phyloP scores from a whole-genome alignment of 192 early-diverging fungal genomes.

The Phycomyces blakesleeanus region DNA sequence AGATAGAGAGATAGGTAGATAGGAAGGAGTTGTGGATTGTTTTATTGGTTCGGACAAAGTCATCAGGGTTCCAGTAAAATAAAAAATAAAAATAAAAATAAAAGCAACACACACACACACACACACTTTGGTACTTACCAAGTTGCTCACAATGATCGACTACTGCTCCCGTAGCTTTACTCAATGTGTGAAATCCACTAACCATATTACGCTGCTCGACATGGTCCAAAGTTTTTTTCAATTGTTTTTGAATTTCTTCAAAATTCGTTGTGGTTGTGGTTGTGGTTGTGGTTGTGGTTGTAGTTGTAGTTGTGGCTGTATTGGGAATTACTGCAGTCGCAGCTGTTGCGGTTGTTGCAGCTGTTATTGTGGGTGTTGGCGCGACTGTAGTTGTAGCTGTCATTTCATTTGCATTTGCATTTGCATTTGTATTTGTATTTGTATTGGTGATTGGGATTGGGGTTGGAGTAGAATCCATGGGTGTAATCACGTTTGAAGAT shows the following conservation, averaged over 20 bases:
- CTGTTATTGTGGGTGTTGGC: background rate
- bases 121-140: slow-evolving; percentile 27
- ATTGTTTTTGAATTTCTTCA: slow-evolving; percentile 56
- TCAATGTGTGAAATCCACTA: slow-evolving; percentile 68
- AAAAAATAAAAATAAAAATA: background rate
- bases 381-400: too few species aligned
- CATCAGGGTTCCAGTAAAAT: background rate
- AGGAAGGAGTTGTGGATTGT: too few species aligned
- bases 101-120: background rate
- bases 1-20: too few species aligned
- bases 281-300: background rate
- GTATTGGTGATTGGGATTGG: too few species aligned
- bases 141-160: slow-evolving; percentile 66
- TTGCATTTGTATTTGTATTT: too few species aligned
- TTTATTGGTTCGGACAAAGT: background rate
- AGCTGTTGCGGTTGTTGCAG: background rate
- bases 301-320: background rate
- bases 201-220: slow-evolving; percentile 57
- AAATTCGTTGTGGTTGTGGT: slow-evolving; percentile 26
- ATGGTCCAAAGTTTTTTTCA: slow-evolving; percentile 62
- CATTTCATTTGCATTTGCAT: too few species aligned
- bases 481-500: too few species aligned
- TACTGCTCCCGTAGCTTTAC: slow-evolving; percentile 58
- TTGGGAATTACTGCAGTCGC: slow-evolving; percentile 1
- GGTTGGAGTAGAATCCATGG: too few species aligned